Evolutionary conservation across 2,329 filamentous ascomycete genomes (phyloP).

Genomic region (Trichophyton equinum): DNA sequence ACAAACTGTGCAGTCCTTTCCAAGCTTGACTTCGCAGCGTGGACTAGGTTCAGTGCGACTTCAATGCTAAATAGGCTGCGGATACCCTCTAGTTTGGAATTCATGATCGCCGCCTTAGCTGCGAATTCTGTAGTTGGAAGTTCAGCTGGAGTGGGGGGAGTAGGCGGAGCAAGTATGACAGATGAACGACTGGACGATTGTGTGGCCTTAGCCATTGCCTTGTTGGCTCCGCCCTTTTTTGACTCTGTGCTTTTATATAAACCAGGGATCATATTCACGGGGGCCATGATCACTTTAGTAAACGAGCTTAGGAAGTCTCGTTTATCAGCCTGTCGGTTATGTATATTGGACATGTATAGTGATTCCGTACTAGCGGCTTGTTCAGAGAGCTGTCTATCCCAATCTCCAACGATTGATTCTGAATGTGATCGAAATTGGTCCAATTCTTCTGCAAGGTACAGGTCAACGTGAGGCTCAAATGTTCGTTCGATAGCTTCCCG

Average conservation of each 20-base stretch:
- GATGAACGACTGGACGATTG: constrained; percentile 25
- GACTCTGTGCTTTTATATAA: constrained; percentile 44
- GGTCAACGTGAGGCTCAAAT: constrained; percentile 86
- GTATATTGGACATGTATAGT: constrained; percentile 86
- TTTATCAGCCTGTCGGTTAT: constrained; percentile 82
- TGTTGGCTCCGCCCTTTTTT: constrained; percentile 19
- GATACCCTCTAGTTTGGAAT: constrained; percentile 85
- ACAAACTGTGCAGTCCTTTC: constrained; percentile 78
- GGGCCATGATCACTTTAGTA: constrained; percentile 99
- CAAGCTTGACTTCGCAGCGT: constrained; percentile 74
- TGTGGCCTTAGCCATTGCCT: constrained; percentile 15
- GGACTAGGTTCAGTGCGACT: constrained; percentile 77
- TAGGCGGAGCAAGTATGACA: constrained; percentile 22
- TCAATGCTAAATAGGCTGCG: constrained; percentile 93
- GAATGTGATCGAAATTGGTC: constrained; percentile 69
- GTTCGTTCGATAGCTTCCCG: constrained; percentile 56
- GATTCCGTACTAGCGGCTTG: constrained; percentile 84
- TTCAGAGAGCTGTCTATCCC: constrained; percentile 85
- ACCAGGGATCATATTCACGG: constrained; percentile 74
- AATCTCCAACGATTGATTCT: constrained; percentile 62
- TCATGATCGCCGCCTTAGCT: constrained; percentile 96
- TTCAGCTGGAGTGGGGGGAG: constrained; percentile 33
- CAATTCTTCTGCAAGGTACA: constrained; percentile 85
- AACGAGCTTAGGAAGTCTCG: constrained; percentile 93
- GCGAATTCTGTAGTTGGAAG: constrained; percentile 83